phyloP scores from a whole-genome alignment of 2,329 filamentous ascomycete genomes.

The Geoglossum cookeanum region DNA sequence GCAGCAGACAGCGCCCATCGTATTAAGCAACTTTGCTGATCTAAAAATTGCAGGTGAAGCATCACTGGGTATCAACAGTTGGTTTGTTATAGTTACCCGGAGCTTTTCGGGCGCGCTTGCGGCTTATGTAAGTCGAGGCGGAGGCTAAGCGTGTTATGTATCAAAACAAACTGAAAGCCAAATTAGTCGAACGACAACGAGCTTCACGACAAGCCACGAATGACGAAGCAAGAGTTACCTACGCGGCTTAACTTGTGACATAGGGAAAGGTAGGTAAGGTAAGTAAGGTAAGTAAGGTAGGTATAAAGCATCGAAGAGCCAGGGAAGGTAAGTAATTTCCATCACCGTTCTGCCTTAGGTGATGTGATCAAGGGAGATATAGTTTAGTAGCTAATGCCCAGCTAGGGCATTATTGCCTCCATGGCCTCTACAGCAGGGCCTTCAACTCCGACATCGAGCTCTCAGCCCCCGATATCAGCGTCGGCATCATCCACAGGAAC shows the following conservation, averaged over 20 bases:
- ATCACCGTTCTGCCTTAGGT: not conserved
- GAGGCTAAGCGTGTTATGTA: no score
- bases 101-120: no score
- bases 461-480: slow-evolving; percentile 14
- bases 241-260: not conserved
- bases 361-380: no score
- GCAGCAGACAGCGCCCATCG: no score
- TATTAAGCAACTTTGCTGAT: no score
- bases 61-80: no score
- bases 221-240: slow-evolving; percentile 15
- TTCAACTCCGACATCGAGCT: slow-evolving; percentile 21
- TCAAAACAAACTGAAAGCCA: slow-evolving; percentile 9
- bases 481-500: slow-evolving; percentile 40
- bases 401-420: not conserved
- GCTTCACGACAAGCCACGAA: not conserved
- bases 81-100: no score
- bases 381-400: not conserved
- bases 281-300: slow-evolving; percentile 12
- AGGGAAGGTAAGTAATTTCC: not conserved
- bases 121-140: no score
- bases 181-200: slow-evolving; percentile 7
- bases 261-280: slow-evolving; percentile 9
- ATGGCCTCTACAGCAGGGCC: slow-evolving; percentile 13
- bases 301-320: not conserved
- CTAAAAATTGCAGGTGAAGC: no score